Evolutionary conservation across 495 filamentous ascomycete species (phyloP), one percentile per base, ranked within the genome.

Genomic region (Aspergillus sparsus): DNA sequence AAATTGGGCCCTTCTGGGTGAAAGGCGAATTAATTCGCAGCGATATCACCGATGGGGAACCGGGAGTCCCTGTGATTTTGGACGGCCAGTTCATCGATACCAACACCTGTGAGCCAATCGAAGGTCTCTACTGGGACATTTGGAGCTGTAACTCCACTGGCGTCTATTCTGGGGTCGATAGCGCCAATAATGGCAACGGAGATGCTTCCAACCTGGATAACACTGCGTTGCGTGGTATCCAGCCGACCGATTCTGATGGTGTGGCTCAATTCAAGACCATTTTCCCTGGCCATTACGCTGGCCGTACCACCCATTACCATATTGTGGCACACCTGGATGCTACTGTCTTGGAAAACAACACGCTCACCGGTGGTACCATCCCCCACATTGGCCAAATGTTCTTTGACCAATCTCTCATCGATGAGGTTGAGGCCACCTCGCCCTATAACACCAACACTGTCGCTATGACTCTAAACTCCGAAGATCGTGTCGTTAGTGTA

Each of bases 351-450:
- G 57, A 69, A 12, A 86, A 85, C 70, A 74, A 74, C 62, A 84
- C 79, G 15, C 62, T 82, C 54, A 74, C 68, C 16, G 77, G 77
- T 45, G 83, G 81, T 10, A 61, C 63, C 0, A 78, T 82, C 3
- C 64, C 77, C 1, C 83, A 88, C 66, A 75, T 87, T 55, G 84
- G 83, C 11, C 84, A 87, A 66, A 42, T 86, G n/a, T 87, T 84
- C 80, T 87, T 74, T 41, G 80, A 84, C 60, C 75, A 84, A 60
- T 62, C 69, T 12, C 74, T 87, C 10, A 73, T 78, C 60, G 51
- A 39, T 33, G 62, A 63, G 10, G 78, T 81, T 49, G 79, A 85
- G 61, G 67, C 74, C 12, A 74, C 74, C 4, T 67, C 69, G 42
- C 84, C 85, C 0, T 87, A 87, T 64, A 82, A 71, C 70, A 79